Base-by-base conservation (phyloP, 768 basidiomycete species). In the Tulasnella sp. region DNA sequence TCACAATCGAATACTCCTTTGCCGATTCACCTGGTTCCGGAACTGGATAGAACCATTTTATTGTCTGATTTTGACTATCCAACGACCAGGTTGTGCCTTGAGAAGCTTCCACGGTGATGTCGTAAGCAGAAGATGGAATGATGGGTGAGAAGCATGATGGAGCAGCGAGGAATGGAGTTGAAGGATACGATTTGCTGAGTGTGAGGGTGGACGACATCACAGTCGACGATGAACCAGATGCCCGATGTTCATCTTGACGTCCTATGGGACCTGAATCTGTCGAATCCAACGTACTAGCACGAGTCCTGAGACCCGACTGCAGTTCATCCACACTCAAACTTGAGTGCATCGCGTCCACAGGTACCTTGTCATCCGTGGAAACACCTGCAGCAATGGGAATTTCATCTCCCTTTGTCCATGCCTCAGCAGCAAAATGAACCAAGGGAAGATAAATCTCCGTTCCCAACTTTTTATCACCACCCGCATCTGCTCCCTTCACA, bases 381-480 rank as follows among this genome's bases (percentile, higher is more conserved):
- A 5, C 22, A 42, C 28, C 34, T 47, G n/a, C 28, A 41, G 37
- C 25, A 48, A 12, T 28, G 42, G 7, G 42, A 20, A 10, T 46
- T 42, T 32, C 34, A 27, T 25, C 24, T 33, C 40, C 45, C 53
- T 33, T 56, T 37, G 9, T 48, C 51, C 10, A 56, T 8, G 57
- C 48, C 19, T 69, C 65, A 54, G 72, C 70, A 3, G 82, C 86
- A 62, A 79, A 99, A 63, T 99, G 95, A 16, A 93, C 80, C 43
- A 89, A 70, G 4, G 95, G 95, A 1, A 98, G 63, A 63, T 75
- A 99, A 19, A 98, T 79, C 70, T 95, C 95, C 16, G 90, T 96
- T n/a, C 79, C 73, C 1, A 76, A 48, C 12, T 61, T 60, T 13
- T 56, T 56, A n/a, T n/a, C n/a, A n/a, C n/a, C n/a, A 1, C 53